Evolutionary conservation across 805 yeast species (phyloP), one percentile per base, ranked within the genome.

Genomic region (Monosporozyma solicola): DNA sequence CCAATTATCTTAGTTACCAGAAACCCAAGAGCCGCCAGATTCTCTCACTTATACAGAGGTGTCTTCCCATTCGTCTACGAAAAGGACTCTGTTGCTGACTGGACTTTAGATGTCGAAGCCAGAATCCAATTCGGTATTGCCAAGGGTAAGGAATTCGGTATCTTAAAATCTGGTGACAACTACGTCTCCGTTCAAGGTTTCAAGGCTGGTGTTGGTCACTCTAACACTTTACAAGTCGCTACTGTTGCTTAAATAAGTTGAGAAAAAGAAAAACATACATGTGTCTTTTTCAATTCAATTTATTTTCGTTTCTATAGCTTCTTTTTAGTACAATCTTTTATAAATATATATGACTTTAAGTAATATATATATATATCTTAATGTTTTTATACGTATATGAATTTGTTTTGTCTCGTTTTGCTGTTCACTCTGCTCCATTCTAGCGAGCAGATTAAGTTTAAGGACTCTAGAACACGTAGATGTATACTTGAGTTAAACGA

Each of bases 1-100:
- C 99, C 99, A 69, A 87, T 92, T 72, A 82, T 94, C 76, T 89
- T 92, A 96, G 94, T 94, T 62, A 94, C 99, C 67, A 88, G 99
- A 83, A 89, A 90, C 79, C 83, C 80, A 68, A 79, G 83, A 71
- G 83, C 97, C 59, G 97, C 98, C 57, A 88, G 97, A 79, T 90
- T 83, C 78, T 82, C 92, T 62, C 99, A 94, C 79, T 80, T 94
- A 72, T 89, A 87, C 81, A 86, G 99, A 78, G 99, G 99, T 75
- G 98, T 94, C 60, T 94, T 91, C 78, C 99, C 99, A 71, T 90
- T 92, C 77, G 80, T 88, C 65, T 94, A 87, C 80, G 74, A 75
- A 57, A 75, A 80, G 71, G 73, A 72, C 46, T 70, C 74, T 51
- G 61, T 65, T 49, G 86, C 80, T 67, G 83, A 87, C 81, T 94